phyloP scores from a whole-genome alignment of 768 basidiomycete species.

The Serpula lacrymans region DNA sequence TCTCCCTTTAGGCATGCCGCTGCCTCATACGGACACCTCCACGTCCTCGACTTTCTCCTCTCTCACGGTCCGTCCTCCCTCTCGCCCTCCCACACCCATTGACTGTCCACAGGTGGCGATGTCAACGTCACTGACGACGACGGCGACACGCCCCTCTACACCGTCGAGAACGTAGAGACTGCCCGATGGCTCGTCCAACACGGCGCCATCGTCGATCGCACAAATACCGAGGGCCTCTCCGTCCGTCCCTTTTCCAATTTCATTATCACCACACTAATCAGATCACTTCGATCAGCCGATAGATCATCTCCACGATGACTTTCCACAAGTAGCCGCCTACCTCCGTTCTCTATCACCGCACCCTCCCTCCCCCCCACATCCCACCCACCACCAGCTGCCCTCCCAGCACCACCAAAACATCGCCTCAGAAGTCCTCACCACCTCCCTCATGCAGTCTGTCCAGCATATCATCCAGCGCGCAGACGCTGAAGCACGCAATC shows the following conservation, averaged over 20 bases:
- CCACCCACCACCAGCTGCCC: conserved; percentile 27
- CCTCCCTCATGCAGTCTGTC: conserved; percentile 60
- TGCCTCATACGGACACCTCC: conserved; percentile 83
- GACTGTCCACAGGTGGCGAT: conserved; percentile 61
- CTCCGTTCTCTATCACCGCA: conserved; percentile 40
- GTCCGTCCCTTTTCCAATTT: conserved; percentile 41
- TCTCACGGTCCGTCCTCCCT: conserved; percentile 48
- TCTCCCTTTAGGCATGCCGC: conserved; percentile 74
- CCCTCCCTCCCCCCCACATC: conserved; percentile 15
- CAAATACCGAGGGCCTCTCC: conserved; percentile 71
- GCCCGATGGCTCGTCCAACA: conserved; percentile 76
- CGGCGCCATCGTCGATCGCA: conserved; percentile 61
- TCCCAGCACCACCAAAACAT: conserved; percentile 69
- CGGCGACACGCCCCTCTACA: conserved; percentile 90
- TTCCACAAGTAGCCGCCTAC: conserved; percentile 61
- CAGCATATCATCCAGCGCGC: conserved; percentile 64
- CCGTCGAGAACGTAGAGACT: conserved; percentile 77
- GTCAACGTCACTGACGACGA: conserved; percentile 85
- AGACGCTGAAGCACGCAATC: conserved; percentile 56
- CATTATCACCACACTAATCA: conserved; percentile 1
- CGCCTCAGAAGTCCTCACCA: conserved; percentile 68
- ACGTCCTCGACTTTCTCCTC: conserved; percentile 75
- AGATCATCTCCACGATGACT: conserved; percentile 68
- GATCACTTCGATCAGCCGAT: conserved; percentile 71
- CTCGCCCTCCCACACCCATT: conserved; percentile 7